A percentile compares a stretch with the other conserved stretches of the same genome.
Evolutionary conservation across 371 early-diverging fungal genomes (phyloP).

Genomic region (Zychaea mexicana): DNA sequence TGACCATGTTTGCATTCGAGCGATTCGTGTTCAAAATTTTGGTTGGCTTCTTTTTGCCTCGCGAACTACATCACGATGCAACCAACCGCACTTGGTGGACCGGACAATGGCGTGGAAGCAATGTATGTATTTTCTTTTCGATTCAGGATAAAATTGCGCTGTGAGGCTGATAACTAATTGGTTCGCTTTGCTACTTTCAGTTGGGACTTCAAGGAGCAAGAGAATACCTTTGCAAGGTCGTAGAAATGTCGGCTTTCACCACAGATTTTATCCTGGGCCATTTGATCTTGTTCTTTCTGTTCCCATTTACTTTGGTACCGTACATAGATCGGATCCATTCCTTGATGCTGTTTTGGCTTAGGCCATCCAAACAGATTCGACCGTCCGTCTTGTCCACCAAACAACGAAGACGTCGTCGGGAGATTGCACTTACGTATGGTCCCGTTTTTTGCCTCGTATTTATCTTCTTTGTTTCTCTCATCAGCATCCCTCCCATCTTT

Average conservation of each 20-base stretch:
- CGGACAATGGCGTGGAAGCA: conserved; percentile 70
- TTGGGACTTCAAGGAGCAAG: conserved; percentile 51
- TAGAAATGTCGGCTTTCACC: conserved; percentile 85
- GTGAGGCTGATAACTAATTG: background rate
- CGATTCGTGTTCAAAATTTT: conserved; percentile 72
- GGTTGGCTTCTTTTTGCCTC: conserved; percentile 72
- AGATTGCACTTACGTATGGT: conserved; percentile 65
- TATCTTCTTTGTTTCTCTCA: conserved; percentile 13
- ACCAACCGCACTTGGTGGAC: conserved; percentile 92
- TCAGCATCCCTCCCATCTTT: conserved; percentile 18
- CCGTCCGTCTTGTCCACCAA: conserved; percentile 75
- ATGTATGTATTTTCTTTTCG: conserved; percentile 26
- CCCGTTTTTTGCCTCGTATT: conserved; percentile 62
- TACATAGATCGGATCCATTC: conserved; percentile 80
- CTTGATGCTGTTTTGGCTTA: conserved; percentile 82
- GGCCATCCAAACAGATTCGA: conserved; percentile 77
- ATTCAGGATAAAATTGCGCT: background rate
- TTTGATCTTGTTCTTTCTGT: conserved; percentile 73
- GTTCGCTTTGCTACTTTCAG: background rate
- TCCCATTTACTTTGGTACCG: conserved; percentile 72
- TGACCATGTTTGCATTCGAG: conserved; percentile 68
- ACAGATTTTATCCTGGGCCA: conserved; percentile 82
- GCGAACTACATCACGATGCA: conserved; percentile 79
- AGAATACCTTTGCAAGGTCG: conserved; percentile 85
- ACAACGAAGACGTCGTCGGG: conserved; percentile 61